A percentile compares a stretch with the other conserved stretches of the same genome.
Evolutionary conservation across 331 rosid species (phyloP).

Genomic region (Erythrophleum ivorense): DNA sequence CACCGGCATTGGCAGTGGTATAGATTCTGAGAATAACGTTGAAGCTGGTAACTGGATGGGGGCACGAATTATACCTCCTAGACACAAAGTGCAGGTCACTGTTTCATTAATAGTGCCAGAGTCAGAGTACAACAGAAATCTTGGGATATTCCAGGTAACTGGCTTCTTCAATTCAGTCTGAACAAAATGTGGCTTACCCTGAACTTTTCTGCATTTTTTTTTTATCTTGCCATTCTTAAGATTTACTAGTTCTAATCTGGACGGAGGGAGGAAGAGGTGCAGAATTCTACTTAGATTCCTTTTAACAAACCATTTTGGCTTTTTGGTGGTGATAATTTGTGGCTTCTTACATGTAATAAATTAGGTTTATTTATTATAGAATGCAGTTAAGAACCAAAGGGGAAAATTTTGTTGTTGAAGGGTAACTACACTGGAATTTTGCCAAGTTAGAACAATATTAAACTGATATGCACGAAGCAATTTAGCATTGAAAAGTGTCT

Average conservation of each 20-base stretch:
- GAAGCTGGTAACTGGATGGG: conserved; percentile 31
- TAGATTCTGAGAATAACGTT: conserved; percentile 42
- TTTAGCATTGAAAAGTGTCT: neutral
- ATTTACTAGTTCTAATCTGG: conserved; percentile 27
- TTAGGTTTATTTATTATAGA: neutral
- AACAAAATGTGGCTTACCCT: neutral
- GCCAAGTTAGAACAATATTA: neutral
- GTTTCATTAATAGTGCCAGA: conserved; percentile 80
- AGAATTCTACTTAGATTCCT: neutral
- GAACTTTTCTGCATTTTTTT: neutral
- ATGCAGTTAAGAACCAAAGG: neutral
- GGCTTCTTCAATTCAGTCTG: conserved; percentile 26
- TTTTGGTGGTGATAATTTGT: neutral
- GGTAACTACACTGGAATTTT: neutral
- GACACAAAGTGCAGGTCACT: conserved; percentile 59
- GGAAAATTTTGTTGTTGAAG: conserved; percentile 3
- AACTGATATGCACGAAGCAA: neutral
- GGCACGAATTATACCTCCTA: conserved; percentile 55
- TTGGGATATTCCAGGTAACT: conserved; percentile 90
- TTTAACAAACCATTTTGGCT: neutral
- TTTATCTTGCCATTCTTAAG: conserved; percentile 13
- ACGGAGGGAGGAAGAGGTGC: neutral
- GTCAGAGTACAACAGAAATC: conserved; percentile 85
- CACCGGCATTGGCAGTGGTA: conserved; percentile 44
- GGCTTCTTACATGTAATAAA: neutral